Conservation (phyloP, 805 yeast genomes). For the Schizosaccharomyces pombe region DNA sequence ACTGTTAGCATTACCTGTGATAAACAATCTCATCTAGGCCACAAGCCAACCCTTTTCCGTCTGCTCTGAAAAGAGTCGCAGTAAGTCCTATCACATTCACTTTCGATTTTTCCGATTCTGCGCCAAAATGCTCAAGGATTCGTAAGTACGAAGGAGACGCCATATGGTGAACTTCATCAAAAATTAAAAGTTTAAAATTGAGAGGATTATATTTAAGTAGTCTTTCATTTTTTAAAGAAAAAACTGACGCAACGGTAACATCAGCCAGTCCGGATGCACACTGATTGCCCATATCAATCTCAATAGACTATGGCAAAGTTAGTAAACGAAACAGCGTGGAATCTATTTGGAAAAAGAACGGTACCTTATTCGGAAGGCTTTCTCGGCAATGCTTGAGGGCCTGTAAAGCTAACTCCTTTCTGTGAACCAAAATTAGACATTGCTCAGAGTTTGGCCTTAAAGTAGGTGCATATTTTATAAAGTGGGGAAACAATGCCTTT, state of each 20-base stretch:
- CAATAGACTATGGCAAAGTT: slow-evolving; percentile 19
- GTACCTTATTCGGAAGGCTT: slow-evolving; percentile 25
- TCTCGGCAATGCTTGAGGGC: slow-evolving; percentile 28
- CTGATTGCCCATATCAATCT: slow-evolving; percentile 43
- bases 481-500: slow-evolving; percentile 9
- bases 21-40: slow-evolving; percentile 55
- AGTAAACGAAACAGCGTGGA: neutral
- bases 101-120: slow-evolving; percentile 18
- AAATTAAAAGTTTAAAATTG: slow-evolving; percentile 46
- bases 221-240: slow-evolving; percentile 29
- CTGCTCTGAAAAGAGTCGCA: slow-evolving; percentile 68
- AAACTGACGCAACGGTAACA: slow-evolving; percentile 57
- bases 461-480: slow-evolving; percentile 17
- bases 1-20: slow-evolving; percentile 17
- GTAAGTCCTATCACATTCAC: slow-evolving; percentile 60
- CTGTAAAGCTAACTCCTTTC: slow-evolving; percentile 56
- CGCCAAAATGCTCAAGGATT: slow-evolving; percentile 36
- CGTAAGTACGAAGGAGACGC: slow-evolving; percentile 43
- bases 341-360: too few species aligned
- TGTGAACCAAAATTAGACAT: slow-evolving; percentile 48
- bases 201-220: slow-evolving; percentile 30
- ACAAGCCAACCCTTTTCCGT: slow-evolving; percentile 31
- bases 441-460: slow-evolving; percentile 15
- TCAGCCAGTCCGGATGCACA: slow-evolving; percentile 27
- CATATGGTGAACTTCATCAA: slow-evolving; percentile 88